phyloP scores from a whole-genome alignment of 148 eudicot species.

The Chenopodium berlandieri region DNA sequence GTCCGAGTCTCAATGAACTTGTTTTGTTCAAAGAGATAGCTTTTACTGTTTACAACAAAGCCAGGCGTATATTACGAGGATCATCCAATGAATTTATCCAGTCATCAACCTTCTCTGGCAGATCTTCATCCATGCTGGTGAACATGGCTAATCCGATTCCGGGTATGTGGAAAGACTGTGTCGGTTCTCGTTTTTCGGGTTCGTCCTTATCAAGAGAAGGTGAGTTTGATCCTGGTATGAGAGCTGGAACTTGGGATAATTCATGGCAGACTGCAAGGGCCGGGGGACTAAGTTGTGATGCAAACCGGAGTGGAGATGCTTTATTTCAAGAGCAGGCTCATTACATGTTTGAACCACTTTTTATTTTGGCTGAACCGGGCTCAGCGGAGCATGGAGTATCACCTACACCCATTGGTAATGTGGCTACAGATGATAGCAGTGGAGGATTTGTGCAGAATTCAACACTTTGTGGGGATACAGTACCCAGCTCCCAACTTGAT shows the following conservation, averaged over 20 bases:
- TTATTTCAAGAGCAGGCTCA: slow-evolving; percentile 61
- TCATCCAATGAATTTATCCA: slow-evolving; percentile 49
- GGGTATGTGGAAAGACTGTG: slow-evolving; percentile 94
- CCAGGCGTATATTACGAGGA: slow-evolving; percentile 76
- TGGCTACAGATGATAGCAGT: slow-evolving; percentile 59
- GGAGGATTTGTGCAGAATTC: slow-evolving; percentile 51
- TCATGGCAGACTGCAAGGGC: slow-evolving; percentile 81
- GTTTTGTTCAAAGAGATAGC: slow-evolving; percentile 86
- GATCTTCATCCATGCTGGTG: slow-evolving; percentile 61
- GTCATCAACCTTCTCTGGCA: slow-evolving; percentile 50
- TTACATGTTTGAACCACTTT: slow-evolving; percentile 92
- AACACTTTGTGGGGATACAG: slow-evolving; percentile 53
- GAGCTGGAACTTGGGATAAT: slow-evolving; percentile 77
- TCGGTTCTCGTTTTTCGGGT: slow-evolving; percentile 65
- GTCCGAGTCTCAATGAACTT: slow-evolving; percentile 71
- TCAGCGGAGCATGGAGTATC: slow-evolving; percentile 74
- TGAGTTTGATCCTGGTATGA: slow-evolving; percentile 70
- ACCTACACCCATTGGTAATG: slow-evolving; percentile 43
- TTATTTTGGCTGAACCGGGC: slow-evolving; percentile 95
- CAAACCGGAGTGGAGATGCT: slow-evolving; percentile 60
- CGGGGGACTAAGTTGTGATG: slow-evolving; percentile 65
- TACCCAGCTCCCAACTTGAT: slow-evolving; percentile 61
- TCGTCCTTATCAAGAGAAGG: slow-evolving; percentile 62
- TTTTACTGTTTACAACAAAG: slow-evolving; percentile 95
- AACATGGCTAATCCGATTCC: slow-evolving; percentile 65